A percentile compares a stretch with the other conserved stretches of the same genome.
phyloP scores from a whole-genome alignment of 2,329 filamentous ascomycete species.

The Conoideocrella luteorostrata region DNA sequence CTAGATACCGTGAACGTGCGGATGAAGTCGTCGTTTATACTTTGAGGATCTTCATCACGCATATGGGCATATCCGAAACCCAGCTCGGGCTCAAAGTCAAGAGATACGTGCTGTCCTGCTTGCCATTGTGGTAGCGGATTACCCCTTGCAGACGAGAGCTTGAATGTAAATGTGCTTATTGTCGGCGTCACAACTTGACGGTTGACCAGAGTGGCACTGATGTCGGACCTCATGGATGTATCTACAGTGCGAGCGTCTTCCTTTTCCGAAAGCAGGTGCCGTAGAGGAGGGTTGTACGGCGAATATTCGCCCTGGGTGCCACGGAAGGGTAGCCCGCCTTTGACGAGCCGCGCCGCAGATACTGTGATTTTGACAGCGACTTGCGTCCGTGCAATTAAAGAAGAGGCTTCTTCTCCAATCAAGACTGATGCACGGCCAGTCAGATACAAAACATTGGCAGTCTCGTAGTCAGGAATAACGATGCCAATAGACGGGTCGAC shows the following conservation, averaged over 20 bases:
- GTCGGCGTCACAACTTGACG: slow-evolving; percentile 58
- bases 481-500: slow-evolving; percentile 62
- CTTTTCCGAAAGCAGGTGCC: slow-evolving; percentile 60
- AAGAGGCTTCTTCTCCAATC: slow-evolving; percentile 54
- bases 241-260: slow-evolving; percentile 19
- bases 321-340: slow-evolving; percentile 60
- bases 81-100: slow-evolving; percentile 65
- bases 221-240: slow-evolving; percentile 8
- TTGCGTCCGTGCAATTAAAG: slow-evolving; percentile 61
- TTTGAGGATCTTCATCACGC: slow-evolving; percentile 71
- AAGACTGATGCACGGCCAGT: slow-evolving; percentile 65
- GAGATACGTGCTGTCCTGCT: slow-evolving; percentile 70
- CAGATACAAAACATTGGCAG: slow-evolving; percentile 65
- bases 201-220: slow-evolving; percentile 48
- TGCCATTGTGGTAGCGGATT: slow-evolving; percentile 39
- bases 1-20: slow-evolving; percentile 78
- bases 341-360: slow-evolving; percentile 54
- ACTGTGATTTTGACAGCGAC: slow-evolving; percentile 65
- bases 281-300: slow-evolving; percentile 73
- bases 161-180: slow-evolving; percentile 57
- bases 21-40: slow-evolving; percentile 77
- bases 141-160: slow-evolving; percentile 18
- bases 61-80: slow-evolving; percentile 75
- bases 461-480: slow-evolving; percentile 67
- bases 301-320: slow-evolving; percentile 53